Percentiles rank a stretch among this genome's conserved stretches.
These are phyloP conservation scores for Manihot esculenta DNA, from an alignment of 441 rosid genomes.

Conservation along the genomic window DNA sequence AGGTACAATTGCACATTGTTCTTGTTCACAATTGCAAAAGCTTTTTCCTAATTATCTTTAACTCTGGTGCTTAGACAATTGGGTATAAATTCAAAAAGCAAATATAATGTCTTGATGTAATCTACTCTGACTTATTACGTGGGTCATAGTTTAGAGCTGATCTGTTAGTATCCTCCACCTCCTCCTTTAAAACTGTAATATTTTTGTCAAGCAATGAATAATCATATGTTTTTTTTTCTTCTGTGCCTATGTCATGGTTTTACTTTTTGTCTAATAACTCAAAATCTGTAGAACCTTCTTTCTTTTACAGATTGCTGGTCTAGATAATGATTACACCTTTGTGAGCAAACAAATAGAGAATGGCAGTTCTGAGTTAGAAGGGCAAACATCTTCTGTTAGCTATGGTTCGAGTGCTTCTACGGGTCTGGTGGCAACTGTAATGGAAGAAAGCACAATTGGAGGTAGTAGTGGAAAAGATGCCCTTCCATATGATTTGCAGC, in stretches of 20 bases:
- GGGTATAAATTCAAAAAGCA: neutral
- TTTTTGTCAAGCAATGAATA: neutral
- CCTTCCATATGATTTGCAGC: slow-evolving; percentile 40
- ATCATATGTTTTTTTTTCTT: neutral
- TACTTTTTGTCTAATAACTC: neutral
- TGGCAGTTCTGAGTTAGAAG: slow-evolving; percentile 55
- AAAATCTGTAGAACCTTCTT: neutral
- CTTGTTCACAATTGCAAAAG: neutral
- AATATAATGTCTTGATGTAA: neutral
- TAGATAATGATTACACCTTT: slow-evolving; percentile 49
- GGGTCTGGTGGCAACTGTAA: slow-evolving; percentile 34
- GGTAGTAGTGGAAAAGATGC: slow-evolving; percentile 39
- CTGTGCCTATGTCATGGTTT: neutral
- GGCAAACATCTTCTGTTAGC: slow-evolving; percentile 39
- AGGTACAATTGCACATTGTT: slow-evolving; percentile 22
- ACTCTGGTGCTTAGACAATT: neutral
- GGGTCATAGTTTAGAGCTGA: neutral
- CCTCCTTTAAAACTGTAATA: neutral
- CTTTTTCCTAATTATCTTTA: too few species aligned
- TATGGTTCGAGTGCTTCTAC: slow-evolving; percentile 44
- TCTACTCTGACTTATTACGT: neutral
- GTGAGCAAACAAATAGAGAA: slow-evolving; percentile 57
- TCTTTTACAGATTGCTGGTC: slow-evolving; percentile 48
- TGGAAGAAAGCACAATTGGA: slow-evolving; percentile 45
- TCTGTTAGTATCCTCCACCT: neutral